phyloP scores from a whole-genome alignment of 306 rosid genomes.

The Psophocarpus tetragonolobus region DNA sequence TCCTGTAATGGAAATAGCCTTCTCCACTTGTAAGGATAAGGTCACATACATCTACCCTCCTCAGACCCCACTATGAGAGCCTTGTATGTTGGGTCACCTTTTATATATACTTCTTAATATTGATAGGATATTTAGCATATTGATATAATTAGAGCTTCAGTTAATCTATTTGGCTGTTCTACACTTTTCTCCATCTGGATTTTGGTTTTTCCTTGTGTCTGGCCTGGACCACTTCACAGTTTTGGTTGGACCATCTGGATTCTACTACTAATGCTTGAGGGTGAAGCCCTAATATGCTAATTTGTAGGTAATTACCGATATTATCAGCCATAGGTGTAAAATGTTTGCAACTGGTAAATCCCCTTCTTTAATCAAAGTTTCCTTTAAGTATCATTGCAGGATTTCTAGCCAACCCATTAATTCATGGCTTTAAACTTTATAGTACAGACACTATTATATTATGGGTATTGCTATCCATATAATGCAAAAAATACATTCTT shows the following conservation, averaged over 20 bases:
- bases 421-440: neutral
- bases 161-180: neutral
- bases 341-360: neutral
- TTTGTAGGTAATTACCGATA: neutral
- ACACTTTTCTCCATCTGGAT: neutral
- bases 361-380: neutral
- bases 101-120: neutral
- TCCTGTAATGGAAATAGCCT: neutral
- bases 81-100: neutral
- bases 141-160: neutral
- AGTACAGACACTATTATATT: neutral
- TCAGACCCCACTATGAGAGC: neutral
- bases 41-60: neutral
- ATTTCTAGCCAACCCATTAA: conserved; percentile 7
- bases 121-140: neutral
- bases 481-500: conserved; percentile 14
- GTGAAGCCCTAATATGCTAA: neutral
- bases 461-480: conserved; percentile 16
- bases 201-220: neutral
- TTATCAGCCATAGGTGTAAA: neutral
- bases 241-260: conserved; percentile 12
- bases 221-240: conserved; percentile 6
- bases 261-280: neutral
- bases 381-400: conserved; percentile 1
- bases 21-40: neutral